A percentile compares a stretch with the other conserved stretches of the same genome.
Conservation (phyloP, 352 stramenopile genomes). For the Thalassiosira hispida region DNA sequence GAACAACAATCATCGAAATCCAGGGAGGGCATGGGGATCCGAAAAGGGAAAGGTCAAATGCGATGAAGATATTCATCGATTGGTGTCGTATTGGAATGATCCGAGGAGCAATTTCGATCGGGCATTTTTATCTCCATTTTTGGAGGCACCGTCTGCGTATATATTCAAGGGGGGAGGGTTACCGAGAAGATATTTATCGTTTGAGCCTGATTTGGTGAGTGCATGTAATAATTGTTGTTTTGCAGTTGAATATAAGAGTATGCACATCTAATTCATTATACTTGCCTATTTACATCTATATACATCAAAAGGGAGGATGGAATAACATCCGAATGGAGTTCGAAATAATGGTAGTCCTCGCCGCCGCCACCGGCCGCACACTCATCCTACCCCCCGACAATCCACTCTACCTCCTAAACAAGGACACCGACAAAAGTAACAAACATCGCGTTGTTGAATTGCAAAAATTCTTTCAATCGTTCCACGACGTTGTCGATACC, state of each 20-base stretch:
- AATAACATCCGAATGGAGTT: conserved; percentile 88
- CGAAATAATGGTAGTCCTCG: conserved; percentile 81
- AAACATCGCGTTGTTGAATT: conserved; percentile 69
- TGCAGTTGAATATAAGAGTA: conserved; percentile 84
- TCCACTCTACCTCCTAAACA: conserved; percentile 77
- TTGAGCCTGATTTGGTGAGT: conserved; percentile 79
- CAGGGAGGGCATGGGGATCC: conserved; percentile 18
- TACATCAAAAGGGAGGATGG: no score
- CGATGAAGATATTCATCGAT: conserved; percentile 21
- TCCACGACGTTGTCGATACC: conserved; percentile 74
- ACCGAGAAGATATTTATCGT: conserved; percentile 76
- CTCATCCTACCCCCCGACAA: conserved; percentile 81
- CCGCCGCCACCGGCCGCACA: conserved; percentile 76
- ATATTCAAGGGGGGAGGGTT: conserved; percentile 60
- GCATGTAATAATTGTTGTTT: neutral
- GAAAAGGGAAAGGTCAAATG: conserved; percentile 30
- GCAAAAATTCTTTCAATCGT: conserved; percentile 80
- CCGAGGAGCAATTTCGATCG: conserved; percentile 57
- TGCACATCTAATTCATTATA: conserved; percentile 85
- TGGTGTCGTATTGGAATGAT: conserved; percentile 72
- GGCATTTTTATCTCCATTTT: conserved; percentile 62
- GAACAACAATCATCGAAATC: neutral
- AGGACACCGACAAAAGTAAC: conserved; percentile 50
- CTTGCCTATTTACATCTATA: no score
- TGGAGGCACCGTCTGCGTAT: neutral